Evolutionary conservation across 768 basidiomycete species (phyloP), one percentile per base, ranked within the genome.

Genomic region (Ramaria sp.): DNA sequence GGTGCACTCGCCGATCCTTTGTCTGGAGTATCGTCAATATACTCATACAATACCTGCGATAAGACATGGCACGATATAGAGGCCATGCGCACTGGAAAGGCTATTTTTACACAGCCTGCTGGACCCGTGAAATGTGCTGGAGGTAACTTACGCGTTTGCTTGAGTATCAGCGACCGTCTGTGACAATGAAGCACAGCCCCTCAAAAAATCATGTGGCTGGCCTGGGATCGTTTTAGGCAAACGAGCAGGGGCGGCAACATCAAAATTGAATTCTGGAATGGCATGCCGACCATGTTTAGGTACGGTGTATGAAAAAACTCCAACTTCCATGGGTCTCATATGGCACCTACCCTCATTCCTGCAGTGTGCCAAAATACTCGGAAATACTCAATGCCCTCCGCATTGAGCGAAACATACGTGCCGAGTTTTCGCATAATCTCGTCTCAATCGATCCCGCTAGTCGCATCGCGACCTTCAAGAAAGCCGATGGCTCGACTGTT

Each of bases 191-290:
- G 37, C 20, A 20, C 61, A 88, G 87, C 85, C 15, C 87, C 88
- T 19, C 88, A 91, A 66, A 92, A 94, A 71, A 88, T 93, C 54
- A 92, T 95, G 88, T 95, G 91, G 91, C 91, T 92, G 88, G 88
- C 89, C 47, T 91, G 89, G 88, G 89, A 93, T 66, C 74, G 83
- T 49, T 91, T 78, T 67, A 75, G 77, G 57, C 75, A 69, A 65
- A 86, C 86, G 10, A 75, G 75, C 2, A 78, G 86, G 19, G 67
- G 72, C 15, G 74, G 77, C 50, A 74, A 78, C 49, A 76, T 87
- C 62, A 74, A 81, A 51, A 66, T 88, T 59, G 80, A 89, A 58
- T 95, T 95, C 68, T 86, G 86, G 68, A 90, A 86, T 31, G 93
- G 91, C 59, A 88, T 85, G 87, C 91, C 92, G 17, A 79, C 86